phyloP scores from a whole-genome alignment of 768 basidiomycete genomes.

The Kwoniella europaea region DNA sequence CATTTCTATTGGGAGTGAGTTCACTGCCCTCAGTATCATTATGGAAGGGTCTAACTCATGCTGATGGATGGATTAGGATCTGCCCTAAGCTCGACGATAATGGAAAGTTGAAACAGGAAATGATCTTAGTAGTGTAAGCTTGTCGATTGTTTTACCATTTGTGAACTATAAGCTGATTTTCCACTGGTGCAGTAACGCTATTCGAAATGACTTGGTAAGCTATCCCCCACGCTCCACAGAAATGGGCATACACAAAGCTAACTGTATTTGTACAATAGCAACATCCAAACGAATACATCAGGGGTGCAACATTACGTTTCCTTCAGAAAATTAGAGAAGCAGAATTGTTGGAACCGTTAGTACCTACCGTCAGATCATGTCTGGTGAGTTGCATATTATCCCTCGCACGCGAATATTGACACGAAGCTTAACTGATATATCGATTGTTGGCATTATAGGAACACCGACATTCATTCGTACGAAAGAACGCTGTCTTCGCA shows the following conservation, averaged over 20 bases:
- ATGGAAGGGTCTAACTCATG: not conserved
- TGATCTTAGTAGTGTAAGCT: conserved; percentile 96
- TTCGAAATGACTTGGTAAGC: conserved; percentile 92
- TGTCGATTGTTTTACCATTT: not conserved
- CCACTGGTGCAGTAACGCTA: conserved; percentile 73
- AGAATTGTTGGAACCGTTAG: conserved; percentile 92
- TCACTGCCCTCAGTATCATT: no score
- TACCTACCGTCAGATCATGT: conserved; percentile 90
- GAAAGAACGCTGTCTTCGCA: conserved; percentile 98
- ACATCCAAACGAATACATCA: conserved; percentile 99
- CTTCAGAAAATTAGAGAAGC: conserved; percentile 94
- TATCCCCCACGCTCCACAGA: not conserved
- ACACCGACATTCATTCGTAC: conserved; percentile 95
- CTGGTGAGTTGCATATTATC: conserved; percentile 61
- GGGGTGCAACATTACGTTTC: conserved; percentile 95
- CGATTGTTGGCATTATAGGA: conserved; percentile 62
- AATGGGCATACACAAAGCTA: not conserved
- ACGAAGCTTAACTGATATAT: not conserved
- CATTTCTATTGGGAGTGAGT: conserved; percentile 60
- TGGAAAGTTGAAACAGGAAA: conserved; percentile 98
- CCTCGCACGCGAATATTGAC: not conserved
- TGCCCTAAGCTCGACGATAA: conserved; percentile 97
- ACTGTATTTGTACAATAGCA: conserved; percentile 64
- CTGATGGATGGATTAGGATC: conserved; percentile 62
- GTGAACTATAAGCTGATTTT: conserved; percentile 7